Evolutionary conservation across 495 filamentous ascomycete genomes (phyloP), one percentile per base, ranked within the genome.

Genomic region (Neurospora pannonica): DNA sequence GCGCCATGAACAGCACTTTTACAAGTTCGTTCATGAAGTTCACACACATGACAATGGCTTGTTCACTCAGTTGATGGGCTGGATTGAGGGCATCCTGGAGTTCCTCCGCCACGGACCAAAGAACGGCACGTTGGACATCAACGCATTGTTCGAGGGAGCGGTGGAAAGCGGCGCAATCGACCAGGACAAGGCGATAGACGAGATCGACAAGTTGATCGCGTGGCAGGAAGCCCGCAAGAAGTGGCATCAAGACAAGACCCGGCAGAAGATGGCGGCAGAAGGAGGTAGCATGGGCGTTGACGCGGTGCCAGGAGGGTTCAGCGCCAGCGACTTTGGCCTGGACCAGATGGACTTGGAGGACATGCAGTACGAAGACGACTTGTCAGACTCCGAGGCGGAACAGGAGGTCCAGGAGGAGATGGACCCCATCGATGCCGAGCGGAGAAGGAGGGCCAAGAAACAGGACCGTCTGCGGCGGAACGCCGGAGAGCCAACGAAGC

Each of bases 1-100:
- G 73, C 90, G 96, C 19, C 96, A 99, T 81, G 92, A 99, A 83
- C 89, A 93, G 79, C 95, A 97, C 85, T 97, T 99, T 80, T 99
- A 99, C 87, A 98, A 97, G 79, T 99, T 99, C 79, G 90, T 99
- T 4, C 96, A 99, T 79, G 97, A 99, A 82, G 96, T 98, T 1
- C 96, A 99, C 81, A 89, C 92, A n/a, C 96, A 99, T 80, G 96
- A 99, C 81, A 95, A 99, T 77, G 96, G 96, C 6, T 89, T 99
- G 4, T 99, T 99, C 80, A 93, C 94, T 36, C 92, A 94, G 77
- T 86, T 99, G 21, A 99, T 99, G 96, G 89, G 90, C 10, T 98
- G 97, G 97, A 89, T 98, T 46, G 97, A 99, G 82, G 92, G 91
- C n/a, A 98, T 99, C 72, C 90, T 99, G 17, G 92, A 94, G 54